These are phyloP conservation scores for Penicillium longicatenatum DNA, from an alignment of 495 filamentous ascomycete species.

Conservation along the genomic window DNA sequence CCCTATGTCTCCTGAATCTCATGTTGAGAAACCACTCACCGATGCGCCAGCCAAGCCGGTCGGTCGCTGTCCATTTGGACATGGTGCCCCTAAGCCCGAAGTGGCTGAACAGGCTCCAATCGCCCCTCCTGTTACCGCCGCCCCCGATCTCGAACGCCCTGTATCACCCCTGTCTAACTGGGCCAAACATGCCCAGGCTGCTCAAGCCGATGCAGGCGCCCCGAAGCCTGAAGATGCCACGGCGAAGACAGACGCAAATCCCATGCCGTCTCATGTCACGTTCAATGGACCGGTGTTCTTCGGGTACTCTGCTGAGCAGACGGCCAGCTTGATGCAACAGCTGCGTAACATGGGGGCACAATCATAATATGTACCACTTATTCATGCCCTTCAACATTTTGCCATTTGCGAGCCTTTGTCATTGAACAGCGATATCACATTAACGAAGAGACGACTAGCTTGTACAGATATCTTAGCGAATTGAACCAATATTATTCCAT, in stretches of 20 bases:
- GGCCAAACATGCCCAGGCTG: constrained; percentile 14
- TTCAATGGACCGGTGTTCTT: constrained; percentile 91
- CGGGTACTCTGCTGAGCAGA: constrained; percentile 80
- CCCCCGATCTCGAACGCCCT: neutral
- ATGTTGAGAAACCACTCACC: constrained; percentile 10
- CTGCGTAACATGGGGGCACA: constrained; percentile 20
- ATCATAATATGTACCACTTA: constrained; percentile 8
- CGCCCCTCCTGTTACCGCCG: neutral
- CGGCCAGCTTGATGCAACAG: constrained; percentile 67
- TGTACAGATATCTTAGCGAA: constrained; percentile 7
- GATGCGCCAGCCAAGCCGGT: constrained; percentile 25
- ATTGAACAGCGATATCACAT: constrained; percentile 12
- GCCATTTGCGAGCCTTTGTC: constrained; percentile 1
- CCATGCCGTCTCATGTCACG: constrained; percentile 59
- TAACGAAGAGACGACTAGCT: constrained; percentile 25
- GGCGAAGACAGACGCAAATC: constrained; percentile 8
- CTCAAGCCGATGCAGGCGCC: constrained; percentile 5
- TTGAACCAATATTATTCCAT: neutral
- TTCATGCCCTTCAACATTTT: neutral
- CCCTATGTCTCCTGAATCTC: constrained; percentile 19
- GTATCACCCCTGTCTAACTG: constrained; percentile 13
- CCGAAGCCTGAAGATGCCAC: constrained; percentile 21
- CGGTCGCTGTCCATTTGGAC: constrained; percentile 54
- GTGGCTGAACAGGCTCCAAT: neutral
- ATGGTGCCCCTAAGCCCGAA: constrained; percentile 34